A percentile compares a stretch with the other conserved stretches of the same genome.
Evolutionary conservation across 2,329 filamentous ascomycete genomes (phyloP).

Genomic region (Xylaria polymorpha): DNA sequence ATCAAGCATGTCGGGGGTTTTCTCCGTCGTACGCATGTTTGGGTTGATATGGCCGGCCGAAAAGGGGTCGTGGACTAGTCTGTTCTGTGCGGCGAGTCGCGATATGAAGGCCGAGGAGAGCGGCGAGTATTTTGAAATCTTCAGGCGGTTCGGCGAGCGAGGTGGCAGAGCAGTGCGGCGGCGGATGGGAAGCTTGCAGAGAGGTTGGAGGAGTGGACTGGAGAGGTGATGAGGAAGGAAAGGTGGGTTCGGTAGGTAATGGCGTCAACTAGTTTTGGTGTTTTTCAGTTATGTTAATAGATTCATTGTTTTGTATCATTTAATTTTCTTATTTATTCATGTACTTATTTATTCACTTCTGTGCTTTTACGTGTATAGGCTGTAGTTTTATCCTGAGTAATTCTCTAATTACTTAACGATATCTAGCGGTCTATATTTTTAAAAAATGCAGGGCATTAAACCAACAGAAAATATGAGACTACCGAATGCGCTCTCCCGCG

Average conservation of each 20-base stretch:
- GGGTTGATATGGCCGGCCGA: constrained; percentile 47
- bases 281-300: neutral
- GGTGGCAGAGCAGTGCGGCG: constrained; percentile 51
- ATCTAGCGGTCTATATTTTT: no score
- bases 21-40: constrained; percentile 38
- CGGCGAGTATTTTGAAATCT: constrained; percentile 51
- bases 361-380: neutral
- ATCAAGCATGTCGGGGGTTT: constrained; percentile 19
- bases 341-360: neutral
- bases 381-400: neutral
- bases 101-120: constrained; percentile 54
- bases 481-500: constrained; percentile 7
- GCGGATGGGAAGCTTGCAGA: constrained; percentile 51
- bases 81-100: constrained; percentile 53
- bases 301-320: neutral
- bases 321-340: neutral
- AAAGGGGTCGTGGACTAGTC: constrained; percentile 52
- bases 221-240: constrained; percentile 49
- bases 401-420: no score
- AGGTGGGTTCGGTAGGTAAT: constrained; percentile 44
- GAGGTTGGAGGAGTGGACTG: constrained; percentile 52
- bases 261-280: neutral
- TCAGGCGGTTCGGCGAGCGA: constrained; percentile 47
- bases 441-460: neutral
- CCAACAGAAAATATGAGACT: neutral